Conservation (phyloP, 2,329 filamentous ascomycete genomes). For the Epichloe glyceriae region DNA sequence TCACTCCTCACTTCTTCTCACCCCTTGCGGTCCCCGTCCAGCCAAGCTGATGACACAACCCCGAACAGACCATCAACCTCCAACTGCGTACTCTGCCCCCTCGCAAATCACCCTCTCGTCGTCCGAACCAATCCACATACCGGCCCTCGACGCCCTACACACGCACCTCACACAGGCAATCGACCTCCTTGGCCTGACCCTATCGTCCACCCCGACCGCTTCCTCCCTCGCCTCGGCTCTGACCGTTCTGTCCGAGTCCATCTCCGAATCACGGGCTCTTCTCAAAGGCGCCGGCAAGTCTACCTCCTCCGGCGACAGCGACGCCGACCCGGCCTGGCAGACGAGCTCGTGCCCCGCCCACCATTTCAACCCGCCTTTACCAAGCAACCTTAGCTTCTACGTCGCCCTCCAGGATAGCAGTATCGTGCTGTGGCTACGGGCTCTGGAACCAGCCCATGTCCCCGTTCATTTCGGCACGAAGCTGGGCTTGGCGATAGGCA, state of each 20-base stretch:
- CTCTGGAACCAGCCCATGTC: constrained; percentile 53
- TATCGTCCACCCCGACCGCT: constrained; percentile 42
- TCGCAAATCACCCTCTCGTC: constrained; percentile 36
- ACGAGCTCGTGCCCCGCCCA: constrained; percentile 28
- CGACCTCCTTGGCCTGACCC: constrained; percentile 64
- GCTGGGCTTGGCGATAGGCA: constrained; percentile 57
- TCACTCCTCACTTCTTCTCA: neutral
- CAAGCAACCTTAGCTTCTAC: constrained; percentile 60
- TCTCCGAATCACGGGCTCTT: constrained; percentile 38
- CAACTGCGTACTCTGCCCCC: constrained; percentile 55
- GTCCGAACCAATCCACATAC: constrained; percentile 43
- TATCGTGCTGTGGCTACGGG: constrained; percentile 56
- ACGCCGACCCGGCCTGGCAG: constrained; percentile 30
- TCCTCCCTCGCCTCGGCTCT: constrained; percentile 43
- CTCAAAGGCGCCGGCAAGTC: constrained; percentile 38
- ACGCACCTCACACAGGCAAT: constrained; percentile 72
- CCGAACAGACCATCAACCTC: constrained; percentile 57
- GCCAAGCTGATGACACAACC: too few species aligned
- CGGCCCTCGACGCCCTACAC: constrained; percentile 58
- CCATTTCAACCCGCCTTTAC: constrained; percentile 32
- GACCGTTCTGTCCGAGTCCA: constrained; percentile 39
- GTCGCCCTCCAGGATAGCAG: constrained; percentile 56
- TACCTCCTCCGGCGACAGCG: constrained; percentile 11
- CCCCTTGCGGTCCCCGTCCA: too few species aligned
- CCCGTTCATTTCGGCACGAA: constrained; percentile 50